Evolutionary conservation across 2,329 filamentous ascomycete species (phyloP).

Genomic region (Aureobasidium sp.): DNA sequence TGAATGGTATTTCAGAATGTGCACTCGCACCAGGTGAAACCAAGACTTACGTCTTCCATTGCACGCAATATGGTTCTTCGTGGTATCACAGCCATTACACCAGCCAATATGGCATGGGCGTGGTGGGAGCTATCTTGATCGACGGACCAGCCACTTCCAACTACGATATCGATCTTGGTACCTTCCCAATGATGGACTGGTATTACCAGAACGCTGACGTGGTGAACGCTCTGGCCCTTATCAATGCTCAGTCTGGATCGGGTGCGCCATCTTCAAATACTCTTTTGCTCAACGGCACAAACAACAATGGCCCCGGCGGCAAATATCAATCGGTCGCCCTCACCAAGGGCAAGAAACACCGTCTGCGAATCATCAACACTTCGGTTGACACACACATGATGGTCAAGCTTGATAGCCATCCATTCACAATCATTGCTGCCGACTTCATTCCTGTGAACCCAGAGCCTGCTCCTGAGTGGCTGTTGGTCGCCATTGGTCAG

Average conservation of each 20-base stretch:
- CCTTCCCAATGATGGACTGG: slow-evolving; percentile 24
- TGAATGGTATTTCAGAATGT: slow-evolving; percentile 37
- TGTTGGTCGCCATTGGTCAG: slow-evolving; percentile 35
- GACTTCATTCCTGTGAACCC: slow-evolving; percentile 29
- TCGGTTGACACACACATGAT: slow-evolving; percentile 36
- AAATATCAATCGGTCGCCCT: slow-evolving; percentile 18
- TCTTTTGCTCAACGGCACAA: slow-evolving; percentile 35
- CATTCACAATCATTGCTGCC: slow-evolving; percentile 27
- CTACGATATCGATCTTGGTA: slow-evolving; percentile 29
- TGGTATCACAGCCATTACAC: slow-evolving; percentile 38
- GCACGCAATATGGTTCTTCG: slow-evolving; percentile 33
- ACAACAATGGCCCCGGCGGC: slow-evolving; percentile 28
- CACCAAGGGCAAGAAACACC: slow-evolving; percentile 32
- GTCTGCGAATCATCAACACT: slow-evolving; percentile 38
- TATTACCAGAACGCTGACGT: slow-evolving; percentile 22
- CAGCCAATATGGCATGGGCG: slow-evolving; percentile 35
- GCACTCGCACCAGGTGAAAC: slow-evolving; percentile 42
- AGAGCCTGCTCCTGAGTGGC: slow-evolving; percentile 18
- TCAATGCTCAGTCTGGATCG: slow-evolving; percentile 21
- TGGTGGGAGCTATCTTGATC: slow-evolving; percentile 33
- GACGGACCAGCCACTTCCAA: slow-evolving; percentile 35
- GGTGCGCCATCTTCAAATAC: slow-evolving; percentile 33
- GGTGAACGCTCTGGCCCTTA: slow-evolving; percentile 22
- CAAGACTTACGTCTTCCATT: slow-evolving; percentile 48
- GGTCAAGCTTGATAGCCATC: slow-evolving; percentile 27